These are phyloP conservation scores for Fusarium chlamydosporum DNA, from an alignment of 2,329 filamentous ascomycete species.

Conservation along the genomic window DNA sequence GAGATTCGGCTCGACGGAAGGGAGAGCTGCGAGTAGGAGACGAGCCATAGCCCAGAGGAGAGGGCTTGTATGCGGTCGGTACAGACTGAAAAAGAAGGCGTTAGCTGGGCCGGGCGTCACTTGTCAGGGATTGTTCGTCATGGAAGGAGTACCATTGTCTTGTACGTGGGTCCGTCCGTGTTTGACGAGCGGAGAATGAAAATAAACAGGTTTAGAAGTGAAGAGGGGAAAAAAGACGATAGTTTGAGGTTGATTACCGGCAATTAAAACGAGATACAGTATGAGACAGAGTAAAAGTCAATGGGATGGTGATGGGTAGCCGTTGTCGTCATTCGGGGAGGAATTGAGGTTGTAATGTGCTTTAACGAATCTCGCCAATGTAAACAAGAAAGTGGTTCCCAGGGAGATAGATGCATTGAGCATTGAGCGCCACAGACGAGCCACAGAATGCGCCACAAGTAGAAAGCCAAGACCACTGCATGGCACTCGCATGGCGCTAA, in stretches of 20 bases:
- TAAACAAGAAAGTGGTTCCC: conserved; percentile 50
- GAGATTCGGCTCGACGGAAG: conserved; percentile 73
- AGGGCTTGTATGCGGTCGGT: conserved; percentile 75
- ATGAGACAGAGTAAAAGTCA: conserved; percentile 12
- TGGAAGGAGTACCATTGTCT: conserved; percentile 54
- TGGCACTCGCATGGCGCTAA: conserved; percentile 49
- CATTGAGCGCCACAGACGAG: conserved; percentile 22
- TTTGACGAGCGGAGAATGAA: conserved; percentile 38
- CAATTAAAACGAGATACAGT: conserved; percentile 5
- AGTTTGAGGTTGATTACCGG: conserved; percentile 20
- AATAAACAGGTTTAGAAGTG: conserved; percentile 40
- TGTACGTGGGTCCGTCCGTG: conserved; percentile 48
- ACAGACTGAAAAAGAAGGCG: conserved; percentile 62
- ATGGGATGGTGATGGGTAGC: conserved; percentile 29
- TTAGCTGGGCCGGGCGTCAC: conserved; percentile 49
- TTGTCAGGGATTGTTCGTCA: conserved; percentile 47
- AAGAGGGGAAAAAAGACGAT: conserved; percentile 15
- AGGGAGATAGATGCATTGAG: conserved; percentile 46
- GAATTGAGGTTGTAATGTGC: conserved; percentile 37
- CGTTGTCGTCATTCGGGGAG: conserved; percentile 40
- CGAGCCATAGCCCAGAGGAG: conserved; percentile 78
- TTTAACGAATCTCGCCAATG: conserved; percentile 39
- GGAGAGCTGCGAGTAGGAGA: conserved; percentile 72
- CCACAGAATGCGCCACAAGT: conserved; percentile 30
- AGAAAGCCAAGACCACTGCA: conserved; percentile 32